Conservation (phyloP, 78 protist species). For the Ministeria vibrans region DNA sequence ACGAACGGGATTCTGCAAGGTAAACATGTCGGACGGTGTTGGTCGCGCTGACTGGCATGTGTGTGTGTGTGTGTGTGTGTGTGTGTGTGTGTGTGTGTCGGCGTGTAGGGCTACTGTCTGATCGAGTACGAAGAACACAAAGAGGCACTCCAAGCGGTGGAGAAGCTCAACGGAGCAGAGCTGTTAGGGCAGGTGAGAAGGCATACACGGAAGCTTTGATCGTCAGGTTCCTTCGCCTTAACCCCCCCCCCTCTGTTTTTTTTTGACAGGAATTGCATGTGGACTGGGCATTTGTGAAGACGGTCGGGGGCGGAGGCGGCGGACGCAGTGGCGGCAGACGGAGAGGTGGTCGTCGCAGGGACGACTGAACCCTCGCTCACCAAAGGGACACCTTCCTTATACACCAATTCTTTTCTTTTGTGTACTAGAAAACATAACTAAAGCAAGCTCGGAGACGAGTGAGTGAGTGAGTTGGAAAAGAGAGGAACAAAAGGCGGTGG, state of each 20-base stretch:
- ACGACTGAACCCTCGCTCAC: background rate
- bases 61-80: background rate
- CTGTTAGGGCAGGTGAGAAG: background rate
- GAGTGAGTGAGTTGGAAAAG: background rate
- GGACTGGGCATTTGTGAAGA: too few relatives aligned
- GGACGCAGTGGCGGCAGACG: too few relatives aligned
- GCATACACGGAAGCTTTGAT: background rate
- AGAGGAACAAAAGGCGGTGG: background rate
- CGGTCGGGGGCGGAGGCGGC: too few relatives aligned
- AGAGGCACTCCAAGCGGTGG: too few relatives aligned
- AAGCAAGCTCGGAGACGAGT: background rate
- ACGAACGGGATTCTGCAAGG: slow-evolving; percentile 56
- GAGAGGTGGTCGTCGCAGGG: background rate
- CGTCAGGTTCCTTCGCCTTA: background rate
- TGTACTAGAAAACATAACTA: background rate
- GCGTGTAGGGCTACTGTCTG: too few relatives aligned
- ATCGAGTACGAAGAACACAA: too few relatives aligned
- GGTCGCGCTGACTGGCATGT: too few relatives aligned
- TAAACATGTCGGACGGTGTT: too few relatives aligned
- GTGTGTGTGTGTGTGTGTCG: background rate
- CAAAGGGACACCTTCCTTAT: background rate
- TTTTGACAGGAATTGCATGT: background rate
- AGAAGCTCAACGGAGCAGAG: background rate
- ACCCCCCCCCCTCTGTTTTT: background rate
- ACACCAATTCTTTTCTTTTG: background rate